Evolutionary conservation across 2,329 filamentous ascomycete species (phyloP).

Genomic region (Akanthomyces dipterigenus): DNA sequence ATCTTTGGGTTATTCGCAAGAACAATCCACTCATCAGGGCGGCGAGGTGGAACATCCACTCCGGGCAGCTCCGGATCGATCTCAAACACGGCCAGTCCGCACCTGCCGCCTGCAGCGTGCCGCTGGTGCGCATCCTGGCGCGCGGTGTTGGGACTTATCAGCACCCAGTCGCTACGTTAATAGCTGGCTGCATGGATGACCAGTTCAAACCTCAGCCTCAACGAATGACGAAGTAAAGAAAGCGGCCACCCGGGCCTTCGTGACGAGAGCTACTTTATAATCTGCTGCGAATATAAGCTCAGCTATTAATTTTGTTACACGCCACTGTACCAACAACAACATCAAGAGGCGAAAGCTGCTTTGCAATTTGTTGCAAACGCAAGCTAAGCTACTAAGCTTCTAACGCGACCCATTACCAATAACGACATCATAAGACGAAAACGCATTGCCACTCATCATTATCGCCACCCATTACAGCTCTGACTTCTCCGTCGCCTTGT

Average conservation of each 20-base stretch:
- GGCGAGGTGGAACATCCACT: neutral
- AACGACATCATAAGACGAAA: neutral
- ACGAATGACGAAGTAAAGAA: no score
- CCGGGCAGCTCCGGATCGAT: slow-evolving; percentile 3
- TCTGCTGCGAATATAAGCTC: no score
- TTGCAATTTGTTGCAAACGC: no score
- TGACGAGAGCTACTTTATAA: neutral
- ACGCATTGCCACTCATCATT: neutral
- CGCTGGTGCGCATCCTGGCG: neutral
- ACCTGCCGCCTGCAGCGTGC: neutral
- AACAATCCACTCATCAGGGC: slow-evolving; percentile 1
- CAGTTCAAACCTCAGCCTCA: no score
- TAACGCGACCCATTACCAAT: no score
- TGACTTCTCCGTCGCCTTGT: slow-evolving; percentile 37
- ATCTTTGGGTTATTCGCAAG: no score
- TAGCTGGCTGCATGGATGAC: neutral
- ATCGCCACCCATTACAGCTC: slow-evolving; percentile 6
- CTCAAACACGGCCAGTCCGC: slow-evolving; percentile 7
- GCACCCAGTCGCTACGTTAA: no score
- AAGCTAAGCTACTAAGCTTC: no score
- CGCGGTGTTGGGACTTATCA: neutral
- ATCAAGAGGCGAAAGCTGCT: no score
- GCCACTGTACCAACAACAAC: no score
- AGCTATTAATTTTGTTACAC: no score
- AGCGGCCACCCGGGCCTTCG: neutral